These are phyloP conservation scores for Lentinula sp. DNA, from an alignment of 768 basidiomycete genomes.

Conservation along the genomic window DNA sequence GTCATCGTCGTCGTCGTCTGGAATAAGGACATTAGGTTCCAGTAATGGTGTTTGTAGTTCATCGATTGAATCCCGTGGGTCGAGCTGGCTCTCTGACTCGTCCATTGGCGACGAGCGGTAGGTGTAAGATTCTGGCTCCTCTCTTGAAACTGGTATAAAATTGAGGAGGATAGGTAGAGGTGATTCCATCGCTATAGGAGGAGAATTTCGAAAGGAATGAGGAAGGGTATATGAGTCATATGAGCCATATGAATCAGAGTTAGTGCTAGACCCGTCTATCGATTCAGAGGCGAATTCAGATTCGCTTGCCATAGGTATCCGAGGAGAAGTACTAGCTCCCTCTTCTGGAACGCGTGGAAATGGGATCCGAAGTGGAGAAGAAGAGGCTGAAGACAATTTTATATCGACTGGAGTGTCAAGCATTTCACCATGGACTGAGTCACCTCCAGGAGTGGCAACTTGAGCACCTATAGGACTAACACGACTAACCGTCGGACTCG, in stretches of 20 bases:
- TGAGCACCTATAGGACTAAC: too few relatives aligned
- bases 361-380: not conserved
- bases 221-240: not conserved
- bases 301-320: not conserved
- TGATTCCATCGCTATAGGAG: not conserved
- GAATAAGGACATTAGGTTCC: not conserved
- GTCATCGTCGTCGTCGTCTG: not conserved
- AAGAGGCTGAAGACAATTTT: not conserved
- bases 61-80: not conserved
- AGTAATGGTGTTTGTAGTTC: conserved; percentile 3
- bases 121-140: not conserved
- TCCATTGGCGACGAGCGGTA: too few relatives aligned
- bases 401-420: too few relatives aligned
- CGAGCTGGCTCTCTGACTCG: too few relatives aligned
- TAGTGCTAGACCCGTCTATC: not conserved
- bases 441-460: too few relatives aligned
- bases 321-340: not conserved
- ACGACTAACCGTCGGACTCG: too few relatives aligned
- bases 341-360: not conserved
- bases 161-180: not conserved
- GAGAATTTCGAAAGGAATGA: not conserved
- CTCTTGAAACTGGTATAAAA: too few relatives aligned
- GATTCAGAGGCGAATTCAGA: not conserved
- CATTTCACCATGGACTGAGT: too few relatives aligned
- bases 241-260: too few relatives aligned